Conservation (phyloP, 2,329 filamentous ascomycete genomes). For the Penicillium italicum region DNA sequence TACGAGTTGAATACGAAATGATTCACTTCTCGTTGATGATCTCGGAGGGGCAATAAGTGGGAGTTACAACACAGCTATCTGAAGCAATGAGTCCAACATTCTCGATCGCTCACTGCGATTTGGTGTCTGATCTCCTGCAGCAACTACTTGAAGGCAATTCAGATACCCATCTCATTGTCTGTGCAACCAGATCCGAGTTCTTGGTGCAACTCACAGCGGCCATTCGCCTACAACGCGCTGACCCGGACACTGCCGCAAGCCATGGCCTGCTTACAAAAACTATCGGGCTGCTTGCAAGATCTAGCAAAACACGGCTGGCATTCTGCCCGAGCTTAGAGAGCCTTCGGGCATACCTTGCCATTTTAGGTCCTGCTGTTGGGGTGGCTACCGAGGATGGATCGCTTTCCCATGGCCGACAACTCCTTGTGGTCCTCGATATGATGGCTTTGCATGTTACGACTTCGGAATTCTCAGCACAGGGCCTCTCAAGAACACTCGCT, state of each 20-base stretch:
- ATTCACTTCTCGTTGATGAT: neutral
- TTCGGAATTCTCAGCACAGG: slow-evolving; percentile 49
- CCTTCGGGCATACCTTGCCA: slow-evolving; percentile 70
- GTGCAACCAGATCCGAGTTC: slow-evolving; percentile 63
- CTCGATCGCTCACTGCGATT: slow-evolving; percentile 49
- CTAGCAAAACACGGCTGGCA: slow-evolving; percentile 64
- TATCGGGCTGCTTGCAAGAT: slow-evolving; percentile 65
- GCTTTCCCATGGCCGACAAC: neutral
- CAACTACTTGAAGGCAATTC: slow-evolving; percentile 57
- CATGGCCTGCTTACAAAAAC: slow-evolving; percentile 58
- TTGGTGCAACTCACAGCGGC: slow-evolving; percentile 56
- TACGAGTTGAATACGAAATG: neutral
- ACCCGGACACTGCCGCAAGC: slow-evolving; percentile 7
- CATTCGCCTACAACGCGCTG: slow-evolving; percentile 32
- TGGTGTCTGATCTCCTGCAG: slow-evolving; percentile 54
- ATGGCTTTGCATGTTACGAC: slow-evolving; percentile 42
- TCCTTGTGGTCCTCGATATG: slow-evolving; percentile 42
- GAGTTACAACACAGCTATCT: neutral
- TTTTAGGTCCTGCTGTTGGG: slow-evolving; percentile 36
- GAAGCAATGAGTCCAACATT: slow-evolving; percentile 18
- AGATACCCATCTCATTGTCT: slow-evolving; percentile 66
- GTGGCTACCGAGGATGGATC: neutral
- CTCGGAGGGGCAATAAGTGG: neutral
- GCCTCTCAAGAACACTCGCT: slow-evolving; percentile 45
- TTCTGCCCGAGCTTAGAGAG: slow-evolving; percentile 75